A percentile compares a stretch with the other conserved stretches of the same genome.
Evolutionary conservation across 805 yeast genomes (phyloP).

Genomic region (Lipomyces anomalus): DNA sequence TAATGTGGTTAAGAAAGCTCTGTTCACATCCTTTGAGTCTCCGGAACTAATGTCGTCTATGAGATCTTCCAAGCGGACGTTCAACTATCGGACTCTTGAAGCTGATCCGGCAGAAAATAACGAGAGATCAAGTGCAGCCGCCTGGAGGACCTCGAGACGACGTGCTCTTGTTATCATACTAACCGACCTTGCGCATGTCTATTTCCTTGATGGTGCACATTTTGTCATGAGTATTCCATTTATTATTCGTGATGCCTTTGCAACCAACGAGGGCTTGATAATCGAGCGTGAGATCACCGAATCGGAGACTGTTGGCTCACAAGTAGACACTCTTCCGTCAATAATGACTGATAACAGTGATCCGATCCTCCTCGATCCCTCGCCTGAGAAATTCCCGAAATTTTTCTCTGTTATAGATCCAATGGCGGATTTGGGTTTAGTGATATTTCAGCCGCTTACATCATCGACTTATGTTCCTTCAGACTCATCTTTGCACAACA

Average conservation of each 20-base stretch:
- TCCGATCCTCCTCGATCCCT: too few relatives aligned
- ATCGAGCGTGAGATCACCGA: slow-evolving; percentile 45
- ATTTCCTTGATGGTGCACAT: slow-evolving; percentile 53
- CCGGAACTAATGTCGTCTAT: slow-evolving; percentile 15
- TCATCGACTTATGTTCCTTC: too few relatives aligned
- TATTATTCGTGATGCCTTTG: slow-evolving; percentile 51
- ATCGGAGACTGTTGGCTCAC: slow-evolving; percentile 8
- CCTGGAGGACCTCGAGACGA: slow-evolving; percentile 1
- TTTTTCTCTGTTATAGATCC: slow-evolving; percentile 73
- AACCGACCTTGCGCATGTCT: slow-evolving; percentile 55
- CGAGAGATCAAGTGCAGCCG: slow-evolving; percentile 2
- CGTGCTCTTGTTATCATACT: slow-evolving; percentile 56
- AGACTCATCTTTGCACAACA: too few relatives aligned
- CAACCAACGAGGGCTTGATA: slow-evolving; percentile 63
- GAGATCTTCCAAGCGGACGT: slow-evolving; percentile 1
- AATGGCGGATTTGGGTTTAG: slow-evolving; percentile 61
- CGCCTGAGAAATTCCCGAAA: slow-evolving; percentile 28
- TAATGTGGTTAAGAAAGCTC: slow-evolving; percentile 49
- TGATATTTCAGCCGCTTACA: slow-evolving; percentile 34
- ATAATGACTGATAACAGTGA: too few relatives aligned
- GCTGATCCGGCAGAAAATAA: not conserved
- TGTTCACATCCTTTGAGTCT: slow-evolving; percentile 49
- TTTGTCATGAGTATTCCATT: slow-evolving; percentile 67
- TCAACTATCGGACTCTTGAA: not conserved
- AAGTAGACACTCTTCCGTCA: too few relatives aligned